These are phyloP conservation scores for Lentinula aciculospora DNA, from an alignment of 768 basidiomycete species.

Conservation along the genomic window DNA sequence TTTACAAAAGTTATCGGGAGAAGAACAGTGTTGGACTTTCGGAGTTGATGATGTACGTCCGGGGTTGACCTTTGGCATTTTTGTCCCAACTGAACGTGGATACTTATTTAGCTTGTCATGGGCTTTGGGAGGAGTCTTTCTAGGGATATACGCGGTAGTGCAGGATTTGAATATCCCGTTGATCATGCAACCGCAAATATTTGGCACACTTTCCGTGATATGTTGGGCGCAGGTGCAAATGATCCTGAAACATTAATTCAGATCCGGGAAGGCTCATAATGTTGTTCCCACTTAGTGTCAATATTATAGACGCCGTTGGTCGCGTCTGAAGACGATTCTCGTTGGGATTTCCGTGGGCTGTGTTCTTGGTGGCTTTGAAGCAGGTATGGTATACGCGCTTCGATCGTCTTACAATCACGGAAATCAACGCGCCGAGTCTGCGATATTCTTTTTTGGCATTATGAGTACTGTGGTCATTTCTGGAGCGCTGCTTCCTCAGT, in stretches of 20 bases:
- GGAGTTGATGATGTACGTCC: constrained; percentile 52
- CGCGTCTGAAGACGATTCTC: constrained; percentile 24
- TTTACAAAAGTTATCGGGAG: constrained; percentile 64
- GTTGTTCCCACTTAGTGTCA: constrained; percentile 43
- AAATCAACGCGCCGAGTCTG: constrained; percentile 17
- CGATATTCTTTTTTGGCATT: constrained; percentile 57
- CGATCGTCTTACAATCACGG: constrained; percentile 33
- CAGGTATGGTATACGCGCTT: constrained; percentile 52
- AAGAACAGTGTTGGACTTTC: constrained; percentile 71
- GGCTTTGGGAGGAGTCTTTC: constrained; percentile 51
- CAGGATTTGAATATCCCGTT: constrained; percentile 69
- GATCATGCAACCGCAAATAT: constrained; percentile 61
- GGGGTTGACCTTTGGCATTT: neutral
- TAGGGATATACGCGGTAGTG: constrained; percentile 64
- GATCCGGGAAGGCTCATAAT: neutral
- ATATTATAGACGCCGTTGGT: constrained; percentile 50
- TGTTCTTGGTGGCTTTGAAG: constrained; percentile 52
- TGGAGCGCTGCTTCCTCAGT: constrained; percentile 52
- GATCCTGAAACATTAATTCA: neutral
- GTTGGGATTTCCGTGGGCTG: constrained; percentile 33
- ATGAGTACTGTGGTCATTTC: constrained; percentile 53
- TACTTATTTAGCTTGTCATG: constrained; percentile 43
- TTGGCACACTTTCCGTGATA: constrained; percentile 52
- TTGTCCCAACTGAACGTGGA: neutral
- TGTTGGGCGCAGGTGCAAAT: constrained; percentile 62